Percentiles rank a stretch among this genome's conserved stretches.
phyloP scores from a whole-genome alignment of 2,329 filamentous ascomycete genomes.

The Endocalyx cinctus region DNA sequence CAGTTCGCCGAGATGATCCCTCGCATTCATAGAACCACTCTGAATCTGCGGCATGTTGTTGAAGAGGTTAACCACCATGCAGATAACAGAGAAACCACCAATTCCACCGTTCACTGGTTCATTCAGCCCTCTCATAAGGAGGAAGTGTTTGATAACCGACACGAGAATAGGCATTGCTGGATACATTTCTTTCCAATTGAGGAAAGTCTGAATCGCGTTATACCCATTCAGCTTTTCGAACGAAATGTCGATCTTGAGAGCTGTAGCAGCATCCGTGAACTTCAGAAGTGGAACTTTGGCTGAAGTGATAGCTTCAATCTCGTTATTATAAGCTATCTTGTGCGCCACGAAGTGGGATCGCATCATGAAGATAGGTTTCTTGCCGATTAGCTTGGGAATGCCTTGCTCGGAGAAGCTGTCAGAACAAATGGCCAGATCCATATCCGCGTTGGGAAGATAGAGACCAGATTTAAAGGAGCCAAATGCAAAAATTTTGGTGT shows the following conservation, averaged over 20 bases:
- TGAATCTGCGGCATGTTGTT: constrained; percentile 72
- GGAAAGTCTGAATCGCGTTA: constrained; percentile 73
- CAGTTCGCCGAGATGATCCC: constrained; percentile 71
- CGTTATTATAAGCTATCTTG: constrained; percentile 51
- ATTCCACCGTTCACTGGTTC: constrained; percentile 89
- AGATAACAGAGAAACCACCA: constrained; percentile 91
- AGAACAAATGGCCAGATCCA: constrained; percentile 82
- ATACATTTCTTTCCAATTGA: constrained; percentile 71
- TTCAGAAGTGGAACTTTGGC: constrained; percentile 93
- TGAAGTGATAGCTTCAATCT: constrained; percentile 63
- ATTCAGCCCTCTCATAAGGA: constrained; percentile 84
- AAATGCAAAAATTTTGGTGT: constrained; percentile 68
- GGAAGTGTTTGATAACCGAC: constrained; percentile 85
- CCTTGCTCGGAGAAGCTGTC: constrained; percentile 51
- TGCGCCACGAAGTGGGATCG: constrained; percentile 51
- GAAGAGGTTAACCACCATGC: constrained; percentile 83
- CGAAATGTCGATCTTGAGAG: constrained; percentile 83
- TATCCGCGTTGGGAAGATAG: constrained; percentile 71
- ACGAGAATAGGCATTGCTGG: constrained; percentile 85
- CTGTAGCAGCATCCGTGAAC: constrained; percentile 73
- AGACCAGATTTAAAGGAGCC: constrained; percentile 90
- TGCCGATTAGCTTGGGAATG: constrained; percentile 43
- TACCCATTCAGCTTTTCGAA: constrained; percentile 89
- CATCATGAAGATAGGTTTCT: constrained; percentile 58
- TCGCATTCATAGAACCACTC: constrained; percentile 51